Conservation (phyloP, 768 basidiomycete species). For the Ephemerocybe angulata region DNA sequence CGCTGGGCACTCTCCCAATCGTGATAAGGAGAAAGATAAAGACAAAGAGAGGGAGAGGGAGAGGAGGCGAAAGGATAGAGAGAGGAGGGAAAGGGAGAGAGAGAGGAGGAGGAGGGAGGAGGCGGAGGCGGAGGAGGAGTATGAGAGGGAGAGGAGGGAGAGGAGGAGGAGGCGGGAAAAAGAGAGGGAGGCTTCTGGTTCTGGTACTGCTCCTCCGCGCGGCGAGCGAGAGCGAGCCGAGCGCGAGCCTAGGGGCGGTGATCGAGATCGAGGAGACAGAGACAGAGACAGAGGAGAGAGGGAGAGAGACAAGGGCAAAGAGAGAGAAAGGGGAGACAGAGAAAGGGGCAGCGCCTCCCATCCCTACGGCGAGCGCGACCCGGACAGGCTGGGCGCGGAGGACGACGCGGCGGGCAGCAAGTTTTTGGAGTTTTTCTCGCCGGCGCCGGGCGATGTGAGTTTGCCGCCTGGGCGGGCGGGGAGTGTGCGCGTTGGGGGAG, state of each 20-base stretch:
- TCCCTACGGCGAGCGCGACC: background rate
- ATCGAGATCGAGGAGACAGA: background rate
- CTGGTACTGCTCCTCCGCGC: too few species aligned
- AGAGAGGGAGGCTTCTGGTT: too few species aligned
- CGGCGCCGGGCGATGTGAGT: background rate
- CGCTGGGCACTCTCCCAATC: too few species aligned
- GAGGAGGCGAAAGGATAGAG: background rate
- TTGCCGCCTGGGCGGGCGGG: background rate
- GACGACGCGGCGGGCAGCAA: background rate
- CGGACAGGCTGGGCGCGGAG: background rate
- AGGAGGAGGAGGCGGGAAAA: too few species aligned
- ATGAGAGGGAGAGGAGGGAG: background rate
- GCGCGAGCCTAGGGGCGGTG: too few species aligned
- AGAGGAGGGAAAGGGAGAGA: background rate
- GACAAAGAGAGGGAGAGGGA: background rate
- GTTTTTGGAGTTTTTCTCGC: slow-evolving; percentile 5
- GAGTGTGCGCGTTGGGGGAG: background rate
- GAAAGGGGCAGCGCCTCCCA: background rate
- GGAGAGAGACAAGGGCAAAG: too few species aligned
- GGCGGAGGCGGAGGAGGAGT: background rate
- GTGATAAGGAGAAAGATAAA: background rate
- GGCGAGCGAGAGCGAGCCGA: too few species aligned
- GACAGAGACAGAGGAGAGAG: background rate
- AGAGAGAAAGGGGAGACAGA: background rate
- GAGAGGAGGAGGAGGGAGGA: background rate